A percentile compares a stretch with the other conserved stretches of the same genome.
These are phyloP conservation scores for Ophioceras dolichostomum DNA, from an alignment of 2,329 filamentous ascomycete genomes.

Conservation along the genomic window DNA sequence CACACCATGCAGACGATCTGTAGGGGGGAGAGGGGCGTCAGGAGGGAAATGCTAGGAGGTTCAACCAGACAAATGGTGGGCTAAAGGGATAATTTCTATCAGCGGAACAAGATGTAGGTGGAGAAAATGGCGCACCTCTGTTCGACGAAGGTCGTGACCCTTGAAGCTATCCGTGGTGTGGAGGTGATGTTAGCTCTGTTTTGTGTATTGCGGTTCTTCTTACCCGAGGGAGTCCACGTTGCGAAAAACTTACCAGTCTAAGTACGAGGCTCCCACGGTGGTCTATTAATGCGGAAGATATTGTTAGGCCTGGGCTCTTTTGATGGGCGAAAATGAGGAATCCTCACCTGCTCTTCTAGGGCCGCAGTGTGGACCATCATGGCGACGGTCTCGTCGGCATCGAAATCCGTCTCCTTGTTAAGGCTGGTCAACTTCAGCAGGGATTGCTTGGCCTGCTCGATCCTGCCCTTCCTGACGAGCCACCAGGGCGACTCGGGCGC, in stretches of 20 bases:
- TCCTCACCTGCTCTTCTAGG: constrained; percentile 49
- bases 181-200: too few relatives aligned
- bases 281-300: constrained; percentile 30
- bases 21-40: background rate
- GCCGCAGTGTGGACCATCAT: constrained; percentile 91
- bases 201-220: too few relatives aligned
- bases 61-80: too few relatives aligned
- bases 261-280: constrained; percentile 60
- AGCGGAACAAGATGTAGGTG: too few relatives aligned
- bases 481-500: constrained; percentile 65
- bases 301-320: constrained; percentile 14
- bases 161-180: too few relatives aligned
- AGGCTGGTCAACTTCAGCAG: constrained; percentile 53
- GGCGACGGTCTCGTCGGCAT: constrained; percentile 72
- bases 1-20: constrained; percentile 51
- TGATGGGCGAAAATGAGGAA: constrained; percentile 4
- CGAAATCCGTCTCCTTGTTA: constrained; percentile 56
- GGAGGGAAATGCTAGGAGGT: background rate
- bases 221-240: too few relatives aligned
- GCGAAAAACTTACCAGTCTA: too few relatives aligned
- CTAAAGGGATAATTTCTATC: too few relatives aligned
- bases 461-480: constrained; percentile 55
- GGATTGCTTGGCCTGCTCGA: constrained; percentile 53
- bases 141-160: constrained; percentile 65
- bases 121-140: constrained; percentile 40